Evolutionary conservation across 805 yeast species (phyloP), one percentile per base, ranked within the genome.

Genomic region (Cyberlindnera mrakii): DNA sequence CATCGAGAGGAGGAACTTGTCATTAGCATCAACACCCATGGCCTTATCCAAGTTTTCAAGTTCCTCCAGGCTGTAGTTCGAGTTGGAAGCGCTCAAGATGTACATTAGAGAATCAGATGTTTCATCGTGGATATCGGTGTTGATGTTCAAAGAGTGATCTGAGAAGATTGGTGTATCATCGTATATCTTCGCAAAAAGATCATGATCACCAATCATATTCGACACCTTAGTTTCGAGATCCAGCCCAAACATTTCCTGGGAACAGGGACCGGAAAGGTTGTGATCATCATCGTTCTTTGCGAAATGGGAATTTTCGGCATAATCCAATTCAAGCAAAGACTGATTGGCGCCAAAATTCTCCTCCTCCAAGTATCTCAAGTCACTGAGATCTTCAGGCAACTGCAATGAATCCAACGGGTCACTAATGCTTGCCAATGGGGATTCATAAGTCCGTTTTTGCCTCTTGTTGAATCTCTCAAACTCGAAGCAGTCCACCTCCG

Each of bases 21-120:
- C 60, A 39, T 52, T 52, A 20, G 47, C 53, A 42, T 55, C 59
- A 29, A 54, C 47, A 1, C 61, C 60, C 59, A 57, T 53, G 1
- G 59, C 62, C 42, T 56, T 57, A 41, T 57, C 59, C 47, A 57
- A 31, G 33, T 43, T 50, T 30, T 57, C 60, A 31, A 57, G 35
- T 35, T 56, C 62, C 38, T 55, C 59, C 13, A 57, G 35, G 8
- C 53, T 37, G 35, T 55, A 55, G 23, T 39, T 46, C 14, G 55
- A 45, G 38, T 46, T 52, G 3, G 54, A 35, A 4, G 43, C 42
- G 30, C 50, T 51, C 17, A 56, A 45, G 17, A 54, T 17, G 41
- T 48, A 49, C 52, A 51, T 43, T 38, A 55, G 37, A 10, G 57
- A 51, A 40, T 55, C 60, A 7, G 46, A 46, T 13, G 46, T 53